Base-by-base conservation (phyloP, 495 filamentous ascomycete genomes). In the Acidiella bohemica region DNA sequence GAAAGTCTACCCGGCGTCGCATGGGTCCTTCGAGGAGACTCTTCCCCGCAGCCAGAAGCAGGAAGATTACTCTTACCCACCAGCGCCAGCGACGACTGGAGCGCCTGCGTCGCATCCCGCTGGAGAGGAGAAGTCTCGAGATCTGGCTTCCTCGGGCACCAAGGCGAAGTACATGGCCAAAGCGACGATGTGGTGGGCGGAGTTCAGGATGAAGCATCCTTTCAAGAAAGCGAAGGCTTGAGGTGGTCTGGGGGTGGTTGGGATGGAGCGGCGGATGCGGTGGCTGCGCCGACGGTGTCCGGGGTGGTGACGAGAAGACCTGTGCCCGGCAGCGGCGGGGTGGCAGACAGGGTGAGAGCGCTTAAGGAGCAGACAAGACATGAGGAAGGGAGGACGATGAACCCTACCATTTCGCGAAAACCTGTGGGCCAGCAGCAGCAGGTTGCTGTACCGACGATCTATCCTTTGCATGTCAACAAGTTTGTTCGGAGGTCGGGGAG, bases 1-100 rank as follows among this genome's bases (percentile, higher is more conserved):
- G n/a, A n/a, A 20, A 13, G 35, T 39, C 34, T 45, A 45, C 27
- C 42, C 42, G 33, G 20, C 30, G 27, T 16, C 13, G 5, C 14
- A 32, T 6, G 34, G 42, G 9, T 24, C 16, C 26, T 45, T 24
- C 24, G 10, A 40, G 10, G 37, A 10, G 18, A n/a, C 23, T 22
- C 17, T 11, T 19, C 36, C 37, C 30, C 32, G 11, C 14, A 40
- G 30, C 18, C 28, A 40, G 36, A 34, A 18, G 19, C 43, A 46
- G 29, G 43, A 46, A 24, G 43, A 29, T 13, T 22, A 34, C 36
- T 34, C 36, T 20, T 46, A 46, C 26, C n/a, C n/a, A n/a, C n/a
- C n/a, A n/a, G n/a, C n/a, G n/a, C n/a, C n/a, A n/a, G n/a, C n/a
- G n/a, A n/a, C n/a, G n/a, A n/a, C n/a, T n/a, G n/a, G n/a, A n/a